A percentile compares a stretch with the other conserved stretches of the same genome.
These are phyloP conservation scores for Cystobasidium onofrii DNA, from an alignment of 768 basidiomycete genomes.

Conservation along the genomic window DNA sequence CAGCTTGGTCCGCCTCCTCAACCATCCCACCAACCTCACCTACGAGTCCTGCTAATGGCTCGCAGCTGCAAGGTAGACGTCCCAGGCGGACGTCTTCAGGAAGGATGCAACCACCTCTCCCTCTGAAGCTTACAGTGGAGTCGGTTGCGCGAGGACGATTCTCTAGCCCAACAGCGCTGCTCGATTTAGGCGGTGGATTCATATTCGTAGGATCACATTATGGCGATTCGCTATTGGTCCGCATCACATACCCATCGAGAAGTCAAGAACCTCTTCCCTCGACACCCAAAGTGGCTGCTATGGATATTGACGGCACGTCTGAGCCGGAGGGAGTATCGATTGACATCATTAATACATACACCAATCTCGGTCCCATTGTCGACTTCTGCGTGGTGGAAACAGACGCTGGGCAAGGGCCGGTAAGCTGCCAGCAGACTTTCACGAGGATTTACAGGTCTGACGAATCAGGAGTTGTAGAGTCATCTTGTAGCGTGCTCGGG, in stretches of 20 bases:
- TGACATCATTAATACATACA: conserved; percentile 57
- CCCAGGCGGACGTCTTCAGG: conserved; percentile 62
- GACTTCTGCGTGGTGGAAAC: conserved; percentile 70
- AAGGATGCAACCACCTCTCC: conserved; percentile 51
- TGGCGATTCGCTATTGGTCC: conserved; percentile 69
- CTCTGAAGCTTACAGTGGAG: conserved; percentile 30
- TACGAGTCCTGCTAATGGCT: conserved; percentile 49
- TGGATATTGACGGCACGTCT: neutral
- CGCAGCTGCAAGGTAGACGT: conserved; percentile 39
- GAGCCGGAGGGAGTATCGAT: conserved; percentile 46
- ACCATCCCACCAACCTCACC: conserved; percentile 9
- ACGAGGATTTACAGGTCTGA: too few relatives aligned
- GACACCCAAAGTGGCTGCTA: conserved; percentile 30
- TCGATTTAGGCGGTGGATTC: conserved; percentile 62
- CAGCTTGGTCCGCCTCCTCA: neutral
- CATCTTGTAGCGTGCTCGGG: conserved; percentile 83
- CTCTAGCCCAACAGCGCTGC: conserved; percentile 62
- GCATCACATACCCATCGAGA: conserved; percentile 52
- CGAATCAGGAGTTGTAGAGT: conserved; percentile 48
- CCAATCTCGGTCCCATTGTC: conserved; percentile 72
- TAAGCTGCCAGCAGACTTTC: conserved; percentile 37
- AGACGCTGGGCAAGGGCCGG: conserved; percentile 58
- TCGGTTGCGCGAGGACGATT: conserved; percentile 49
- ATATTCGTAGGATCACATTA: conserved; percentile 72
- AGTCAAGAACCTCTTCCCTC: conserved; percentile 24